phyloP scores from a whole-genome alignment of 352 stramenopile species.

The Nothophytophthora sp. region DNA sequence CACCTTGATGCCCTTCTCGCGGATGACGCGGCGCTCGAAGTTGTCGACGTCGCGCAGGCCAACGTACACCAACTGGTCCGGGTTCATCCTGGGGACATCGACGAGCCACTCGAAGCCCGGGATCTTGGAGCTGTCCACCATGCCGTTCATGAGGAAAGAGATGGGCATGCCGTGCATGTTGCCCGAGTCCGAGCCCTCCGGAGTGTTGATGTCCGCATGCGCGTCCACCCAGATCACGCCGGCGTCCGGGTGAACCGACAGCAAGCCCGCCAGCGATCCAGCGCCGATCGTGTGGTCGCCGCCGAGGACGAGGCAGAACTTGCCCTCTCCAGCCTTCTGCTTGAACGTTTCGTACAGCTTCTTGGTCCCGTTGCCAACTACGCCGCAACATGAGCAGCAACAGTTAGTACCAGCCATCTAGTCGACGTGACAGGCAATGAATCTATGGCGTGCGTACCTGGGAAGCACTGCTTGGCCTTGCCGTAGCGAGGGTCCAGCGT shows the following conservation, averaged over 20 bases:
- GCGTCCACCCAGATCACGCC: constrained; percentile 98
- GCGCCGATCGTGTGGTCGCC: constrained; percentile 97
- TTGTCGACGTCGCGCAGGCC: constrained; percentile 94
- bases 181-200: constrained; percentile 84
- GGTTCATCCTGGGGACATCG: constrained; percentile 70
- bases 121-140: constrained; percentile 87
- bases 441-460: constrained; percentile 29
- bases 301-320: constrained; percentile 95
- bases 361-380: constrained; percentile 88
- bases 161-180: constrained; percentile 99
- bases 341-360: constrained; percentile 82
- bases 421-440: neutral
- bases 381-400: neutral
- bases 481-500: constrained; percentile 69
- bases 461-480: constrained; percentile 75
- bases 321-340: constrained; percentile 86
- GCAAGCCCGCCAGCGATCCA: constrained; percentile 91
- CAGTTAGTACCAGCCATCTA: neutral
- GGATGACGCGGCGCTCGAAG: constrained; percentile 91
- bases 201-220: constrained; percentile 98
- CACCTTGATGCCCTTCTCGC: constrained; percentile 92
- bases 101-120: constrained; percentile 96
- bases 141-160: constrained; percentile 92
- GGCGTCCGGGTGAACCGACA: constrained; percentile 91
- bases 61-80: constrained; percentile 95